These are phyloP conservation scores for Boletales sp. DNA, from an alignment of 768 basidiomycete species.

Conservation along the genomic window DNA sequence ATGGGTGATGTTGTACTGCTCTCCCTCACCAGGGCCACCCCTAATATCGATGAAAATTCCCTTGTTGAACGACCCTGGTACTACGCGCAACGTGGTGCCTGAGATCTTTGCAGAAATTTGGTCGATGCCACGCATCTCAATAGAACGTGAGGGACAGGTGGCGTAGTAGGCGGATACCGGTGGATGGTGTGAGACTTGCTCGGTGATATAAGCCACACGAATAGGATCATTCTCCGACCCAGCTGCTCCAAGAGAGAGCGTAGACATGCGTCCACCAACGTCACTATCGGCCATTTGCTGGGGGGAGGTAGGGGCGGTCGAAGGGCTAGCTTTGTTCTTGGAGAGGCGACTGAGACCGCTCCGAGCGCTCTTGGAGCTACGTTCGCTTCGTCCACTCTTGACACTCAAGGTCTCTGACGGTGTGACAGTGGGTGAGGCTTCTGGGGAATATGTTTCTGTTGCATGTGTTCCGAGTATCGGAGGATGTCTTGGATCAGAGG, in stretches of 20 bases:
- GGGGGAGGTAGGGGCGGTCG: conserved; percentile 43
- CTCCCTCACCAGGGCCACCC: conserved; percentile 72
- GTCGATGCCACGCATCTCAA: conserved; percentile 80
- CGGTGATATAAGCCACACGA: conserved; percentile 80
- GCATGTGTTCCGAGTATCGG: conserved; percentile 46
- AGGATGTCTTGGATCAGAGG: conserved; percentile 43
- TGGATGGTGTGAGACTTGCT: conserved; percentile 96
- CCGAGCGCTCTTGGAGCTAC: conserved; percentile 57
- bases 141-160: conserved; percentile 63
- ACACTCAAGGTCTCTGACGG: conserved; percentile 51
- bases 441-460: conserved; percentile 23
- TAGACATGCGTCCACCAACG: conserved; percentile 55
- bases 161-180: conserved; percentile 88
- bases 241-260: conserved; percentile 48
- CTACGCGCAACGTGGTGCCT: conserved; percentile 79
- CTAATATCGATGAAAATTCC: conserved; percentile 83
- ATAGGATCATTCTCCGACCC: conserved; percentile 35
- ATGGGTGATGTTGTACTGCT: conserved; percentile 84
- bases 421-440: conserved; percentile 17
- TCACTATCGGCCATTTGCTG: conserved; percentile 37
- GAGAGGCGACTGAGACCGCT: conserved; percentile 57
- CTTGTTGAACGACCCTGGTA: conserved; percentile 81
- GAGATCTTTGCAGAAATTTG: conserved; percentile 93
- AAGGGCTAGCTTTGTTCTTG: conserved; percentile 38
- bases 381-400: conserved; percentile 44